Conservation (phyloP, 345 rosid genomes). For the Firmiana major region DNA sequence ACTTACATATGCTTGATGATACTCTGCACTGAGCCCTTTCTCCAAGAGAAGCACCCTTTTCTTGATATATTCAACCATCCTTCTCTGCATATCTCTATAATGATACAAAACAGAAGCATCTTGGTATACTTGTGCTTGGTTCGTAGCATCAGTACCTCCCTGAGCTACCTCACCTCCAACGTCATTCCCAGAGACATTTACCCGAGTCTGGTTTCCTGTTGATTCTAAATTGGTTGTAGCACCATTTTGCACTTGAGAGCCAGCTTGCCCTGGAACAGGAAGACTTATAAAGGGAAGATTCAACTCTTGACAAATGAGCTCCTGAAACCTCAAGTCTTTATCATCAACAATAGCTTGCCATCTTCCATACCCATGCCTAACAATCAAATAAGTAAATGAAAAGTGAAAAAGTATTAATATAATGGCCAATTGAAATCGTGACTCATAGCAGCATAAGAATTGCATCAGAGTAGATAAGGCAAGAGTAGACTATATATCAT, state of each 20-base stretch:
- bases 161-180: conserved; percentile 40
- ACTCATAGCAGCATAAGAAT: not conserved
- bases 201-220: conserved; percentile 44
- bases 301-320: conserved; percentile 82
- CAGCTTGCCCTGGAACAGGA: conserved; percentile 63
- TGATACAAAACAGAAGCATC: conserved; percentile 53
- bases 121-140: conserved; percentile 43
- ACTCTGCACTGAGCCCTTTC: conserved; percentile 77
- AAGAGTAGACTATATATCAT: not conserved
- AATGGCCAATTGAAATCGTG: not conserved
- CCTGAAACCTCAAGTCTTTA: conserved; percentile 82
- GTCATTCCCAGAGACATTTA: conserved; percentile 48
- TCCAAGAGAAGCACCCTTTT: conserved; percentile 94
- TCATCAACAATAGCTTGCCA: conserved; percentile 99
- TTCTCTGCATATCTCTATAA: conserved; percentile 90
- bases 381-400: not conserved
- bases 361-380: conserved; percentile 98
- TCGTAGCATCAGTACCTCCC: conserved; percentile 45
- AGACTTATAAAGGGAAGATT: conserved; percentile 69
- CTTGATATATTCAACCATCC: conserved; percentile 92
- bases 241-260: conserved; percentile 65
- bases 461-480: conserved; percentile 1
- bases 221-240: conserved; percentile 41
- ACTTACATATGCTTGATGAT: conserved; percentile 68
- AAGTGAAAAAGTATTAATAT: not conserved